phyloP scores from a whole-genome alignment of 208 protist species.

The Wallacemonas sp. region DNA sequence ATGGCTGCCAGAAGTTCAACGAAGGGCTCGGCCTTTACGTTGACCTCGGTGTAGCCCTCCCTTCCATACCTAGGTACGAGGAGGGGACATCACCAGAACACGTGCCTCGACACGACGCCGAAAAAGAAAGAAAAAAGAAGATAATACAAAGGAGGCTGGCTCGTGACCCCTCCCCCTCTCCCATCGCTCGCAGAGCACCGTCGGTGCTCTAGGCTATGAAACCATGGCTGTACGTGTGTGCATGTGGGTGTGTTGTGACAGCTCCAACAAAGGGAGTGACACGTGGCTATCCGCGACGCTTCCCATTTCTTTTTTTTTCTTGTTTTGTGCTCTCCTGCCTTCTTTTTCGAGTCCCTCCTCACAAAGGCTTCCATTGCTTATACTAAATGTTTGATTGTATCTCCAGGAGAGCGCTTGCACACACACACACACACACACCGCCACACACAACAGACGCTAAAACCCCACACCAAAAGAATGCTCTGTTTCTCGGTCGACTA shows the following conservation, averaged over 20 bases:
- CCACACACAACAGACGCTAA: no score
- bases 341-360: not conserved
- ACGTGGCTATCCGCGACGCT: not conserved
- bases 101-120: no score
- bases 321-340: not conserved
- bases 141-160: no score
- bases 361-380: not conserved
- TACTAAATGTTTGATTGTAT: not conserved
- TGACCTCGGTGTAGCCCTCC: conserved; percentile 5
- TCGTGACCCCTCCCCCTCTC: no score
- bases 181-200: no score
- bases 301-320: conserved; percentile 12
- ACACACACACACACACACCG: no score
- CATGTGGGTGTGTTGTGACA: conserved; percentile 1
- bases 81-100: not conserved
- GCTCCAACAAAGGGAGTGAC: conserved; percentile 28
- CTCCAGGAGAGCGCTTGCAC: not conserved
- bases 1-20: conserved; percentile 17
- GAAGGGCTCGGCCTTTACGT: conserved; percentile 28
- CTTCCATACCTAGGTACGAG: not conserved
- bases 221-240: no score
- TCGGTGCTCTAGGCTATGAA: no score
- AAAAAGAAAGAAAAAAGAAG: no score
- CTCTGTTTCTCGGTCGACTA: not conserved
- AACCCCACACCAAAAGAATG: no score